Evolutionary conservation across 2,329 filamentous ascomycete genomes (phyloP).

Genomic region (Domatiomyces globalis): DNA sequence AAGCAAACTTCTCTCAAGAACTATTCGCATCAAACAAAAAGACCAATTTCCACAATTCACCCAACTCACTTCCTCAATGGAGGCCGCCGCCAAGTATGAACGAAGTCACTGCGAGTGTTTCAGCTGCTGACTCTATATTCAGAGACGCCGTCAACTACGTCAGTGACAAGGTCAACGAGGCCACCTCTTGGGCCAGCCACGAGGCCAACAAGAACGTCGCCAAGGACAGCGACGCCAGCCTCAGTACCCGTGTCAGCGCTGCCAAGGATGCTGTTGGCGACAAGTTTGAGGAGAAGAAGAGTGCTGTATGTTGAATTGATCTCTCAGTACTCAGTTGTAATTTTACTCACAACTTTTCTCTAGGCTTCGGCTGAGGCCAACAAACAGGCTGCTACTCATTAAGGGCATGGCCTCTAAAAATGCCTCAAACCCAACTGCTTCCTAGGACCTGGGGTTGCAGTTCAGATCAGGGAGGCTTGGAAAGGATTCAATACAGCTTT

Average conservation of each 20-base stretch:
- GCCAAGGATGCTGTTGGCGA: conserved; percentile 38
- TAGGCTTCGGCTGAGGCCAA: conserved; percentile 17
- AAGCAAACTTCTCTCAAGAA: neutral
- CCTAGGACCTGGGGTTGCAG: neutral
- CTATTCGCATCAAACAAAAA: conserved; percentile 3
- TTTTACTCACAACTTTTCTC: conserved; percentile 3
- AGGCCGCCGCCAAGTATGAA: neutral
- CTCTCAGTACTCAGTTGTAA: neutral
- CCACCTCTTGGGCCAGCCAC: conserved; percentile 45
- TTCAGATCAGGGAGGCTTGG: too few species aligned
- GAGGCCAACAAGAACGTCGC: conserved; percentile 56
- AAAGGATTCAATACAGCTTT: too few species aligned
- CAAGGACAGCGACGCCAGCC: conserved; percentile 41
- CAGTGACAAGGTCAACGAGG: conserved; percentile 48
- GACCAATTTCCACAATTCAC: neutral
- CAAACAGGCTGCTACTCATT: conserved; percentile 18
- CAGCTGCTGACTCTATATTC: conserved; percentile 2
- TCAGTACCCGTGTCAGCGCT: conserved; percentile 42
- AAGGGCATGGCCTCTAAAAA: conserved; percentile 1
- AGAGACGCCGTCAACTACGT: conserved; percentile 39
- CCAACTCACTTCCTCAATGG: too few species aligned
- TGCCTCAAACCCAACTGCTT: neutral
- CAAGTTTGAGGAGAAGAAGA: conserved; percentile 40
- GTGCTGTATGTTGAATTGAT: conserved; percentile 26
- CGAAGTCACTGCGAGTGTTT: too few species aligned